These are phyloP conservation scores for Xylariaceae sp. DNA, from an alignment of 2,329 filamentous ascomycete genomes.

Conservation along the genomic window DNA sequence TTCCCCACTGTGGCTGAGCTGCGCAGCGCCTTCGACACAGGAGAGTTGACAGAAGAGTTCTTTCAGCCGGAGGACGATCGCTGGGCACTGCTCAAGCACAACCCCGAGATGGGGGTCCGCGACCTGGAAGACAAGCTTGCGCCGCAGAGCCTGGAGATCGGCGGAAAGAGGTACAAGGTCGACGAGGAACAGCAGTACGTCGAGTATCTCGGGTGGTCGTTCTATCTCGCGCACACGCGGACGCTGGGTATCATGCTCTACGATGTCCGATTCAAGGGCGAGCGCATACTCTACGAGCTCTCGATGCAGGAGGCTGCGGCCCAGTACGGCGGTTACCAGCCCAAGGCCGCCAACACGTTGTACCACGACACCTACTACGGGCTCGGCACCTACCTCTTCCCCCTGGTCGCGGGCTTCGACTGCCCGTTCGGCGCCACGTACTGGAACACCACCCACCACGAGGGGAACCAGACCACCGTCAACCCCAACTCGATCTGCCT, in stretches of 20 bases:
- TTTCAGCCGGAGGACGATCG: slow-evolving; percentile 28
- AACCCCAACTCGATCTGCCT: slow-evolving; percentile 33
- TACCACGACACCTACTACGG: slow-evolving; percentile 38
- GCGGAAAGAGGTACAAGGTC: slow-evolving; percentile 37
- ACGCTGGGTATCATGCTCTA: slow-evolving; percentile 42
- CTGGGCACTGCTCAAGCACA: slow-evolving; percentile 32
- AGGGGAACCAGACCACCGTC: slow-evolving; percentile 24
- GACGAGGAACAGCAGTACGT: slow-evolving; percentile 43
- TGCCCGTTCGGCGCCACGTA: slow-evolving; percentile 36
- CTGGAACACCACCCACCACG: slow-evolving; percentile 29
- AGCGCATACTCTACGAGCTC: slow-evolving; percentile 49
- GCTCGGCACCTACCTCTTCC: slow-evolving; percentile 31
- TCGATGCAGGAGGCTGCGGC: slow-evolving; percentile 48
- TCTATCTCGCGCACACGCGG: slow-evolving; percentile 43
- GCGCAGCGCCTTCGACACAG: slow-evolving; percentile 33
- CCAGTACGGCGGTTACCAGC: slow-evolving; percentile 46
- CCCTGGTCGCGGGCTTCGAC: slow-evolving; percentile 38
- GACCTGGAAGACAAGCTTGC: slow-evolving; percentile 31
- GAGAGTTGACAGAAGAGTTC: slow-evolving; percentile 31
- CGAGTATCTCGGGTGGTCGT: slow-evolving; percentile 49
- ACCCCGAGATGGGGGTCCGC: slow-evolving; percentile 26
- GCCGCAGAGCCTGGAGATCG: slow-evolving; percentile 32
- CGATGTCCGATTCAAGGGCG: slow-evolving; percentile 46
- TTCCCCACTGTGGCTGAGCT: slow-evolving; percentile 31
- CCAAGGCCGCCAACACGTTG: slow-evolving; percentile 37